Percentiles rank a stretch among this genome's conserved stretches.
Conservation (phyloP, 495 filamentous ascomycete species). For the Saxophila tyrrhenica region DNA sequence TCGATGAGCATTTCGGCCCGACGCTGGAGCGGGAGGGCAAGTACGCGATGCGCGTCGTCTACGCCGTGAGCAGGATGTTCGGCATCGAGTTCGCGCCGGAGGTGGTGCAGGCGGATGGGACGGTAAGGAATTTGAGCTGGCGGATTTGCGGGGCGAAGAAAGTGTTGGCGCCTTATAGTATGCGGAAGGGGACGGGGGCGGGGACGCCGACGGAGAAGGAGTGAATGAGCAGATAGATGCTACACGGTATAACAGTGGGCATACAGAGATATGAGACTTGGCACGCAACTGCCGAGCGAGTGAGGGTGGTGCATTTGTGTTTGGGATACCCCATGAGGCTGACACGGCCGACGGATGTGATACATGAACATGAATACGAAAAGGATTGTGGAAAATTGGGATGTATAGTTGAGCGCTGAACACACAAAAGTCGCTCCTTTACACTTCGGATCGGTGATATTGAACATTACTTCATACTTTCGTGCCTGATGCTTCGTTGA, state of each 20-base stretch:
- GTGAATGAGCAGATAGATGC: too few species aligned
- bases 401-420: too few species aligned
- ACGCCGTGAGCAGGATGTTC: constrained; percentile 95
- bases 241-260: not conserved
- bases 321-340: not conserved
- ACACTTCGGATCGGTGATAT: too few species aligned
- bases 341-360: too few species aligned
- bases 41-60: constrained; percentile 78
- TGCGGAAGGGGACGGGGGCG: not conserved
- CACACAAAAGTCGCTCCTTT: too few species aligned
- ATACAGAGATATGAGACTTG: not conserved
- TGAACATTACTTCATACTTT: not conserved
- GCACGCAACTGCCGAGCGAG: not conserved
- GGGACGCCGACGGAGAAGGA: constrained; percentile 1
- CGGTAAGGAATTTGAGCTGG: constrained; percentile 84
- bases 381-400: too few species aligned
- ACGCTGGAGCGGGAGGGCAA: constrained; percentile 77
- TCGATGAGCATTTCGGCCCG: constrained; percentile 71
- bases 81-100: constrained; percentile 89
- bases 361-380: too few species aligned
- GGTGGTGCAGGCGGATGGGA: constrained; percentile 88
- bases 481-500: not conserved
- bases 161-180: constrained; percentile 64
- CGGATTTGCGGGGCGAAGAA: constrained; percentile 90
- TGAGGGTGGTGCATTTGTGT: not conserved